Evolutionary conservation across 495 filamentous ascomycete genomes (phyloP), one percentile per base, ranked within the genome.

Genomic region (Corynascus novoguineensis): DNA sequence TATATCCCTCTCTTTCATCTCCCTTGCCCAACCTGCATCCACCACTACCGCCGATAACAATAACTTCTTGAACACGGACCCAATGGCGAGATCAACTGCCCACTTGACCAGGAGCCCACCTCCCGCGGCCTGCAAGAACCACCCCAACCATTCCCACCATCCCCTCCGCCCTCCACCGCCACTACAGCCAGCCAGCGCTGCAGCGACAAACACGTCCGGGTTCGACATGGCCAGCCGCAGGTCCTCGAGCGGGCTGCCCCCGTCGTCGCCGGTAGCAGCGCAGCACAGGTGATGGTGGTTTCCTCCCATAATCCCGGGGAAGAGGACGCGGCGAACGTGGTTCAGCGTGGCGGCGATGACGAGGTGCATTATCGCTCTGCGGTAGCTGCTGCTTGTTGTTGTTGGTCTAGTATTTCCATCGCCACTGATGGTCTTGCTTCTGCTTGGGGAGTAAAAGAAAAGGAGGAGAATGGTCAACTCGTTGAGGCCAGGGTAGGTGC

Each of bases 121-220:
- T 24, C 17, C 27, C 21, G 2, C 24, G 22, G 22, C 25, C 25
- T 31, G 2, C 25, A 1, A 51, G 3, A 27, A 24, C 17, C 49
- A 31, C 15, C 32, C 31, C 34, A 4, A 27, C 19, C 5, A 52
- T 53, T 45, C 34, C 14, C n/a, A 40, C 10, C 15, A 19, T 21
- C 25, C 1, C 22, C 9, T 0, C 24, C n/a, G n/a, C 35, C 10
- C 1, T 12, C 37, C 37, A 19, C 37, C 12, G 15, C 38, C 25
- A 12, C 1, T 17, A 25, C 4, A 14, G 5, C 40, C 37, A n/a
- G n/a, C n/a, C 5, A 67, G 58, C 3, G 50, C 17, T 12, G 55
- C 42, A 1, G 52, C 55, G 4, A 71, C 35, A 41, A 71, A 71
- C 5, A 54, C 41, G 15, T 61, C 66, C 0, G 68, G 66, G 29